Evolutionary conservation across 2,329 filamentous ascomycete genomes (phyloP), one percentile per base, ranked within the genome.

Genomic region (Scedosporium apiospermum): DNA sequence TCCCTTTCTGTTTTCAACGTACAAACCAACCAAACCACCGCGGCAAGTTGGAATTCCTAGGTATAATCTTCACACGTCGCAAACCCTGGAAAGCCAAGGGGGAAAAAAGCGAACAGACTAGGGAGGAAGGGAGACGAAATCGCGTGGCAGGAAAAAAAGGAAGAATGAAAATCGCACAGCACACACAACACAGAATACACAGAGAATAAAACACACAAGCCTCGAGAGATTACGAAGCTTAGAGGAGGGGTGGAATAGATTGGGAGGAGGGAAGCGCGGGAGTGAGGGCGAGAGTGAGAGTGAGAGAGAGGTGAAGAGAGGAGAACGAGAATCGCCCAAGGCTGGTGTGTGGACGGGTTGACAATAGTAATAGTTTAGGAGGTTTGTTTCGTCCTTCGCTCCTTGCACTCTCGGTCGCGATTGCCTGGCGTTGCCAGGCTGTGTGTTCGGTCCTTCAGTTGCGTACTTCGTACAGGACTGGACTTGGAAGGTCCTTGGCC

Each of bases 31-130:
- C 14, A 57, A 49, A 18, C 23, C 9, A 55, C 6, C 18, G 51
- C 23, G 51, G 21, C 18, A 23, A 23, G 51, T 23, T 14, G 12
- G 34, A 58, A 38, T 34, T 38, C 55, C 14, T n/a, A 34, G 27
- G 55, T 58, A 34, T 42, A 60, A 26, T 62, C 68, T 71, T 71
- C 73, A 78, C 69, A 75, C 72, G 72, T 71, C 74, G 76, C 72
- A 73, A 6, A 55, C 72, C 76, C 77, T 77, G 76, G 77, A 75
- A 70, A 75, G 73, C 76, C 76, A 77, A 76, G 76, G 72, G 73
- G 75, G 74, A 71, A 74, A 76, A 59, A 46, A 41, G 41, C 27
- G 61, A 44, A n/a, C 53, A 59, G 38, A 58, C 53, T 34, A 30
- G 53, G 61, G 23, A 5, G 44, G 27, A n/a, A 26, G 41, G 23